Conservation (phyloP, 768 basidiomycete species). For the Trichaptum fuscoviolaceum region DNA sequence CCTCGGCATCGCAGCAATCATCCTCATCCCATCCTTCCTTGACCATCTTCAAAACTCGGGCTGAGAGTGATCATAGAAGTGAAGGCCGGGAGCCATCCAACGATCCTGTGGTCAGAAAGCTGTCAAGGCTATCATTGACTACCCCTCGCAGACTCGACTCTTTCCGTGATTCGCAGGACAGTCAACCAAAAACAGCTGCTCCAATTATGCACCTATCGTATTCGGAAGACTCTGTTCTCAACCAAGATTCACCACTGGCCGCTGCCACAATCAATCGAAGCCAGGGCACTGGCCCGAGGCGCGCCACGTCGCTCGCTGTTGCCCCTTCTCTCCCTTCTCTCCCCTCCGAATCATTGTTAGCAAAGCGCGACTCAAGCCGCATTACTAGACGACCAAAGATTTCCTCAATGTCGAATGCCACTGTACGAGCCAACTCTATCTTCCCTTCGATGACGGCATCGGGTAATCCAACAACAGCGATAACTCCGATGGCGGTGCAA, state of each 20-base stretch:
- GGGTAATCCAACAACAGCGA: conserved; percentile 10
- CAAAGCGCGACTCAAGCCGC: conserved; percentile 7
- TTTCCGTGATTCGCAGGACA: conserved; percentile 1
- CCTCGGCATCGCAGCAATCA: conserved; percentile 12
- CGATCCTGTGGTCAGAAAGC: neutral
- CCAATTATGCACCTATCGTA: conserved; percentile 14
- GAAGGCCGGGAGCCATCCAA: conserved; percentile 18
- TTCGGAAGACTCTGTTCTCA: conserved; percentile 26
- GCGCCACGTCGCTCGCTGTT: conserved; percentile 25
- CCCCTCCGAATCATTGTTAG: conserved; percentile 46
- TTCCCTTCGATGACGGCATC: conserved; percentile 4
- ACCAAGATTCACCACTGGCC: conserved; percentile 44
- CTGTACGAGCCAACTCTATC: conserved; percentile 31
- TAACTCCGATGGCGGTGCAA: conserved; percentile 6
- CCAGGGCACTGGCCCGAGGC: conserved; percentile 10
- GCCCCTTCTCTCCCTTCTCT: conserved; percentile 44
- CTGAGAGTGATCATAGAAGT: conserved; percentile 16
- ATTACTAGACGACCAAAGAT: conserved; percentile 30
- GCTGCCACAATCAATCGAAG: conserved; percentile 29
- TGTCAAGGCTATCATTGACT: conserved; percentile 4
- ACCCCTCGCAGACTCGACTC: neutral
- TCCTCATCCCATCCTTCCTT: conserved; percentile 16
- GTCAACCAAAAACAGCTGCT: conserved; percentile 9
- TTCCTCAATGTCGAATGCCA: conserved; percentile 40
- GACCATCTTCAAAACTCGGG: conserved; percentile 18